These are phyloP conservation scores for Aspergillus latus DNA, from an alignment of 2,329 filamentous ascomycete species.

Conservation along the genomic window DNA sequence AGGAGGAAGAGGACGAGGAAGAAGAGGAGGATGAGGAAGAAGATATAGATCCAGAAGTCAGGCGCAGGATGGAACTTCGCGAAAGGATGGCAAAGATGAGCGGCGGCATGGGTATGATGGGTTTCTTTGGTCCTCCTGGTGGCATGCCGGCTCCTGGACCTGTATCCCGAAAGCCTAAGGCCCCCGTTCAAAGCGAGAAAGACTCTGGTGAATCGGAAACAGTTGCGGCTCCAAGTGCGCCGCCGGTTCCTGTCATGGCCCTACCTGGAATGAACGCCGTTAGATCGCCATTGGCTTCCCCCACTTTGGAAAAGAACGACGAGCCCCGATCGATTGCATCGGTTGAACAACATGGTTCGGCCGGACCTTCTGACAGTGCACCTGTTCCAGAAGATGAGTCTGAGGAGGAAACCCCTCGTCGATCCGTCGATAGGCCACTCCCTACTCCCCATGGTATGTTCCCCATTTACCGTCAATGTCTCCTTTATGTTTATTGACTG, in stretches of 20 bases:
- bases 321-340: constrained; percentile 44
- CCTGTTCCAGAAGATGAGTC: constrained; percentile 43
- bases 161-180: constrained; percentile 51
- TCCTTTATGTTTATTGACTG: background rate
- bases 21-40: constrained; percentile 76
- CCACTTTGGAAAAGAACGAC: constrained; percentile 53
- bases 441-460: constrained; percentile 53
- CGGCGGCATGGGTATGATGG: constrained; percentile 93
- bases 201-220: constrained; percentile 34
- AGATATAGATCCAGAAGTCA: constrained; percentile 82
- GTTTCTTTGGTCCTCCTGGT: constrained; percentile 78
- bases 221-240: constrained; percentile 34
- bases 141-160: constrained; percentile 52
- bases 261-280: constrained; percentile 67
- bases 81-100: constrained; percentile 99
- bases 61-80: constrained; percentile 80
- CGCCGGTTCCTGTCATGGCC: constrained; percentile 56
- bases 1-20: constrained; percentile 45
- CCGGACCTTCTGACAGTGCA: constrained; percentile 57
- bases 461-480: background rate
- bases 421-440: constrained; percentile 45
- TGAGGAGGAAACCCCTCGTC: constrained; percentile 33
- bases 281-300: constrained; percentile 48
- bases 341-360: constrained; percentile 43
- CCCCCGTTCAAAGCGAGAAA: constrained; percentile 39